A percentile compares a stretch with the other conserved stretches of the same genome.
Conservation (phyloP, 306 rosid species). For the Prunus mongolica region DNA sequence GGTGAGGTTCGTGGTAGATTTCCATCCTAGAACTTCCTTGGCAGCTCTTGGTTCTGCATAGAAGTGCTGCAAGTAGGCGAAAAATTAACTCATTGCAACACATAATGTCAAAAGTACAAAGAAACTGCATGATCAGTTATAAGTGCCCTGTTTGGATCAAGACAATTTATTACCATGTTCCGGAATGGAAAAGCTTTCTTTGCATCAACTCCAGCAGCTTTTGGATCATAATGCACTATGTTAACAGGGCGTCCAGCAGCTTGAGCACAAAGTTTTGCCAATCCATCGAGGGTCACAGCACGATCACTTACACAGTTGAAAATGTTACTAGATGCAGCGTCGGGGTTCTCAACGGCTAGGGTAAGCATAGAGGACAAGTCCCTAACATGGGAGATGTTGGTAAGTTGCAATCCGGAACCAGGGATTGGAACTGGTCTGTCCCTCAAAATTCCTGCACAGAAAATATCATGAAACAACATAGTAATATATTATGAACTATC, state of each 20-base stretch:
- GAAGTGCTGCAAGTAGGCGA: constrained; percentile 66
- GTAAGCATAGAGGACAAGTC: constrained; percentile 86
- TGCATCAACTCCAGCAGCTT: constrained; percentile 74
- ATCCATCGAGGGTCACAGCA: constrained; percentile 84
- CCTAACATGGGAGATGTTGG: constrained; percentile 76
- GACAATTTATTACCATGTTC: constrained; percentile 43
- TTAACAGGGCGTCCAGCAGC: constrained; percentile 78
- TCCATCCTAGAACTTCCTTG: constrained; percentile 73
- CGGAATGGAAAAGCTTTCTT: constrained; percentile 97
- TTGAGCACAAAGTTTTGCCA: constrained; percentile 87
- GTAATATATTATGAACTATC: background rate
- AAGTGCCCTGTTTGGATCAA: background rate
- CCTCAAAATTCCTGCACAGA: constrained; percentile 73
- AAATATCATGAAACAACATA: background rate
- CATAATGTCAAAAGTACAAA: background rate
- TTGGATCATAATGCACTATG: constrained; percentile 85
- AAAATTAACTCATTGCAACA: background rate
- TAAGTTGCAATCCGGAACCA: constrained; percentile 85
- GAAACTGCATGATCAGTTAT: background rate
- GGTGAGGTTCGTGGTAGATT: constrained; percentile 58
- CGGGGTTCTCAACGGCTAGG: constrained; percentile 77
- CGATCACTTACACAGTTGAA: constrained; percentile 83
- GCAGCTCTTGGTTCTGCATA: constrained; percentile 97
- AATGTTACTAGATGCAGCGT: constrained; percentile 55
- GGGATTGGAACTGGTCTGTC: constrained; percentile 87